phyloP scores from a whole-genome alignment of 306 rosid species.

The Sechiopsis laciniata region DNA sequence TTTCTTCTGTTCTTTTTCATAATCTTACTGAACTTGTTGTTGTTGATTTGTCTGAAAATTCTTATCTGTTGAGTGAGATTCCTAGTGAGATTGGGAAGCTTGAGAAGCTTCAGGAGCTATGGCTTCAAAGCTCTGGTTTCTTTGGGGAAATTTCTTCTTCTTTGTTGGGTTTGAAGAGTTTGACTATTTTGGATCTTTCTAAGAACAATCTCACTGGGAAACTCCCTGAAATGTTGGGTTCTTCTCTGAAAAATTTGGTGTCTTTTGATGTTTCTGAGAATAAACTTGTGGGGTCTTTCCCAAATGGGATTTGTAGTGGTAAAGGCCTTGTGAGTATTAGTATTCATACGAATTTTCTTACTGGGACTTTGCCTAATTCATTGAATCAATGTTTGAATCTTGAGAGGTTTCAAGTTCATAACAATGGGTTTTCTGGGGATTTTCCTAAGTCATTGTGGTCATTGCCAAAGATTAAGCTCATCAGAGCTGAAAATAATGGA shows the following conservation, averaged over 20 bases:
- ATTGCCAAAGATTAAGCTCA: constrained; percentile 68
- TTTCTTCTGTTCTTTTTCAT: constrained; percentile 48
- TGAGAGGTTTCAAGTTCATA: constrained; percentile 89
- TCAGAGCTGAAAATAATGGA: constrained; percentile 81
- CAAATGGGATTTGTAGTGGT: constrained; percentile 58
- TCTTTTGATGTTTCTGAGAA: constrained; percentile 85
- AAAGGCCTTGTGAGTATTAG: constrained; percentile 49
- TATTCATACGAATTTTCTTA: constrained; percentile 65
- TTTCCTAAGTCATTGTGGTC: constrained; percentile 71
- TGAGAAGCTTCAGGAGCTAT: constrained; percentile 50
- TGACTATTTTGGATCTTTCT: constrained; percentile 71
- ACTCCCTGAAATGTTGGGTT: constrained; percentile 43
- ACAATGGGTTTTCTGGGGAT: constrained; percentile 71
- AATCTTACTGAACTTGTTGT: constrained; percentile 64
- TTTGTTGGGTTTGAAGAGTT: constrained; percentile 44
- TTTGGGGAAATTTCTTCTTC: constrained; percentile 74
- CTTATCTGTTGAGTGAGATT: constrained; percentile 70
- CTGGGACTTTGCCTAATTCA: constrained; percentile 53
- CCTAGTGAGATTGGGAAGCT: constrained; percentile 67
- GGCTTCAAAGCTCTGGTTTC: constrained; percentile 73
- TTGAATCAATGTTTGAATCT: constrained; percentile 59
- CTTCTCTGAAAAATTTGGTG: constrained; percentile 69
- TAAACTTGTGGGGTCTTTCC: constrained; percentile 67
- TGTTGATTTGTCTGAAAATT: constrained; percentile 79
- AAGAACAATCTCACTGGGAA: constrained; percentile 73